Evolutionary conservation across 768 basidiomycete genomes (phyloP), one percentile per base, ranked within the genome.

Genomic region (Termitomyces sp.): DNA sequence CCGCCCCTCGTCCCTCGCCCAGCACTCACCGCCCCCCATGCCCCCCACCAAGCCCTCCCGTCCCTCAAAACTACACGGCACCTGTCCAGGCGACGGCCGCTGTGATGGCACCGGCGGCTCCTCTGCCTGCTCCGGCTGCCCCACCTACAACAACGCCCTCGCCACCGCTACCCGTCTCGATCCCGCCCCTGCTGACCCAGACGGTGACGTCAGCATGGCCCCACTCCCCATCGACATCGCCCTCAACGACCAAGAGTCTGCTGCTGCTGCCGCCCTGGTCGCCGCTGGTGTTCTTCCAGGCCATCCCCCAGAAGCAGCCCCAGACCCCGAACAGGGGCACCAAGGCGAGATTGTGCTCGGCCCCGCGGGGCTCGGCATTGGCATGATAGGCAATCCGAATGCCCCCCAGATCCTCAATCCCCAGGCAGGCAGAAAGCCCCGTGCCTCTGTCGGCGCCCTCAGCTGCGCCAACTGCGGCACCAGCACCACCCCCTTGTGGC

Each of bases 41-140:
- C 48, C 34, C 42, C 31, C 58, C 24, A 42, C 59, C 37, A 65
- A 52, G 47, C 41, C 42, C 31, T 53, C 39, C n/a, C 39, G 46
- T 27, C 9, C 59, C 26, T 39, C 59, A 44, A 64, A 60, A 52
- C 41, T 54, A 7, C 59, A 55, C 32, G 88, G 90, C 60, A 95
- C 95, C n/a, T 99, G 97, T 72, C 97, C 97, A 4, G 97, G 97
- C 57, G 97, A 98, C 74, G 97, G 97, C 34, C 83, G 92, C 64
- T 99, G 97, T 74, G 93, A 99, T 74, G 97, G 97, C 63, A 95
- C 92, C 13, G 97, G 97, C 65, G 97, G 97, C 53, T 86, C 93
- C 62, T 85, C 84, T 59, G 88, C 92, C 61, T 99, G 97, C 72
- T 84, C 88, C 62, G 97, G 97, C 46, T 99, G 97, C 71, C 97